Percentiles rank a stretch among this genome's conserved stretches.
phyloP scores from a whole-genome alignment of 345 rosid species.

The Punica granatum region DNA sequence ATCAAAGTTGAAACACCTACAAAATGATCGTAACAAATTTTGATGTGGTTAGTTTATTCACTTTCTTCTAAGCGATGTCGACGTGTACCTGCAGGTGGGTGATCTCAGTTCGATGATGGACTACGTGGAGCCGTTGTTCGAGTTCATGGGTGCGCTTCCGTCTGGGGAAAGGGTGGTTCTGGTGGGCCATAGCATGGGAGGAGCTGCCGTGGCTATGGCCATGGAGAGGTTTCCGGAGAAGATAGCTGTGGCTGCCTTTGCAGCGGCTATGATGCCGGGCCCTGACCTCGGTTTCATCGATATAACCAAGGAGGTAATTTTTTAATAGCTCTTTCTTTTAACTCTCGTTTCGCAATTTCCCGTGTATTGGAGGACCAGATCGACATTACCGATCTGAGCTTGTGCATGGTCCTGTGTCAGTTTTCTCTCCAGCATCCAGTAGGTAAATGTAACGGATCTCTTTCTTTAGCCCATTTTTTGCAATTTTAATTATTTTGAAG shows the following conservation, averaged over 20 bases:
- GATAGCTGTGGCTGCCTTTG: constrained; percentile 23
- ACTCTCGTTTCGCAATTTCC: not conserved
- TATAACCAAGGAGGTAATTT: constrained; percentile 29
- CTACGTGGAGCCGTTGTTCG: constrained; percentile 25
- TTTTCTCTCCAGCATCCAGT: too few species aligned
- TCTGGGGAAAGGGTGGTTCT: constrained; percentile 28
- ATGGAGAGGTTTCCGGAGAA: constrained; percentile 40
- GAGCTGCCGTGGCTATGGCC: constrained; percentile 21
- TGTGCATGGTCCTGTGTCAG: too few species aligned
- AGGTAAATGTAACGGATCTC: too few species aligned
- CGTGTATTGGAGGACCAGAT: too few species aligned
- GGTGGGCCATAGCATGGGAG: constrained; percentile 38
- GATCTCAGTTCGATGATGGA: constrained; percentile 21
- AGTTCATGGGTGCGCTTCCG: constrained; percentile 24
- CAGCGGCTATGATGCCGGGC: constrained; percentile 25
- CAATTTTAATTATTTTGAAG: too few species aligned
- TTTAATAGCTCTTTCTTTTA: not conserved
- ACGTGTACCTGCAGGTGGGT: not conserved
- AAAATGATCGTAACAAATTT: too few species aligned
- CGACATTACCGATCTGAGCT: too few species aligned
- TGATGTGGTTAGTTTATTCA: too few species aligned
- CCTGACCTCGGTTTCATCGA: constrained; percentile 20
- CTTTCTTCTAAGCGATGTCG: too few species aligned
- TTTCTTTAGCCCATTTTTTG: too few species aligned
- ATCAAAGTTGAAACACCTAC: too few species aligned